Percentiles rank a stretch among this genome's conserved stretches.
These are phyloP conservation scores for Corymbia calophylla DNA, from an alignment of 441 rosid species.

Conservation along the genomic window DNA sequence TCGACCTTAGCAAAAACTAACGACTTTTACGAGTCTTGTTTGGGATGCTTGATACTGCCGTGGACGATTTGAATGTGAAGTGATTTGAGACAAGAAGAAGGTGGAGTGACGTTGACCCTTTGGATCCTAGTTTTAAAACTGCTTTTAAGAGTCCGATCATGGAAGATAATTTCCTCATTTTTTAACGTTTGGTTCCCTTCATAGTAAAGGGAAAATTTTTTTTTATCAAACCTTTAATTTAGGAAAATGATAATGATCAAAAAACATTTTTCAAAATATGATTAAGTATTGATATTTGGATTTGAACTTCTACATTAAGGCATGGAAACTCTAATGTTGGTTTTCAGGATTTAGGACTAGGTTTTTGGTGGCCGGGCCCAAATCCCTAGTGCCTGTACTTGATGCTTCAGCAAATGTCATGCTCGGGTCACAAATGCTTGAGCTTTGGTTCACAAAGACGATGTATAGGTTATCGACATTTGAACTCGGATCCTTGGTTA, in stretches of 20 bases:
- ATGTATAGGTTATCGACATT: background rate
- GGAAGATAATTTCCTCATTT: background rate
- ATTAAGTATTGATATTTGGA: background rate
- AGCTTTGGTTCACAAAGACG: background rate
- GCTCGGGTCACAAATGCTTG: background rate
- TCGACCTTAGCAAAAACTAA: background rate
- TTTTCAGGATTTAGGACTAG: background rate
- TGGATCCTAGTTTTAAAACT: background rate
- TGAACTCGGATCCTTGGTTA: background rate
- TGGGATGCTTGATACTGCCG: background rate
- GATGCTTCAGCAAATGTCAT: background rate
- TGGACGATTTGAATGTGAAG: background rate
- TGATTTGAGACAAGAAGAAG: background rate
- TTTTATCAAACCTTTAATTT: too few relatives aligned
- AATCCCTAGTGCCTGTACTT: background rate
- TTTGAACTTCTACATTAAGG: background rate
- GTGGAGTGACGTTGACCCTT: background rate
- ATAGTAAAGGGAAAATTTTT: background rate
- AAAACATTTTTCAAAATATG: too few relatives aligned
- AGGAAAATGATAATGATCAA: background rate
- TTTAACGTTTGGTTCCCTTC: background rate
- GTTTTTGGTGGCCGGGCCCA: accelerated
- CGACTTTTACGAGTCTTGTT: background rate
- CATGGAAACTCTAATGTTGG: background rate
- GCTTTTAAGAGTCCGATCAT: background rate